Base-by-base conservation (phyloP, 202 grass and related monocot genomes). In the Elaeis oleifera region DNA sequence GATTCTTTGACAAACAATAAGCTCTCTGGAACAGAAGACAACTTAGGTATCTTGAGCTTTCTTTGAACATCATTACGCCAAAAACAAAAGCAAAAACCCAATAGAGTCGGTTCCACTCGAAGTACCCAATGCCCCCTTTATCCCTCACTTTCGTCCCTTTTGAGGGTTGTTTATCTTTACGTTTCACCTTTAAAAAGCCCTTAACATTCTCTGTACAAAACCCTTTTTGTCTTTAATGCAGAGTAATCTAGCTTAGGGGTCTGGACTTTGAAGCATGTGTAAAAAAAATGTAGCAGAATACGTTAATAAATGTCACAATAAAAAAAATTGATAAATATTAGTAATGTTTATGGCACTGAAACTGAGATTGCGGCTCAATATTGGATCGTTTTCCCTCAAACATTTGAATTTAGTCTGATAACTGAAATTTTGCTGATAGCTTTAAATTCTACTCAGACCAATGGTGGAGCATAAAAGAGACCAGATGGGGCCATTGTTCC, bases 1-100 rank as follows among this genome's bases (percentile, higher is more conserved):
- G 21, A 20, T 67, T 27, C 64, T 67, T 54, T 67, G 64, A 67
- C 64, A 67, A 54, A 16, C 50, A 22, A 53, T 53, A 64, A 64
- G 61, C 48, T 49, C 36, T 16, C 9, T 64, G 61, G 3, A 49
- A 16, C 61, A 64, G 61, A 64, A 23, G 61, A 64, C 61, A 64
- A 14, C 9, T 3, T 8, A 49, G 39, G 36, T 23, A 64, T 64
- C 32, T 23, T 17, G 14, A 29, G 16, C 5, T 16, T 28, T 66
- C 63, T 66, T 67, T 67, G 18, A 16, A 28, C 18, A 11, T 29
- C 27, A 19, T 24, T 64, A 16, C 5, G 19, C 64, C 50, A 26
- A 16, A 16, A 54, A 54, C 64, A 54, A 54, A 25, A 27, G 64
- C 7, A 54, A 53, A 28, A 66, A 8, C 23, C 16, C 24, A 66